Evolutionary conservation across 192 early-diverging fungal species (phyloP).

Genomic region (Umbelopsis vinacea): DNA sequence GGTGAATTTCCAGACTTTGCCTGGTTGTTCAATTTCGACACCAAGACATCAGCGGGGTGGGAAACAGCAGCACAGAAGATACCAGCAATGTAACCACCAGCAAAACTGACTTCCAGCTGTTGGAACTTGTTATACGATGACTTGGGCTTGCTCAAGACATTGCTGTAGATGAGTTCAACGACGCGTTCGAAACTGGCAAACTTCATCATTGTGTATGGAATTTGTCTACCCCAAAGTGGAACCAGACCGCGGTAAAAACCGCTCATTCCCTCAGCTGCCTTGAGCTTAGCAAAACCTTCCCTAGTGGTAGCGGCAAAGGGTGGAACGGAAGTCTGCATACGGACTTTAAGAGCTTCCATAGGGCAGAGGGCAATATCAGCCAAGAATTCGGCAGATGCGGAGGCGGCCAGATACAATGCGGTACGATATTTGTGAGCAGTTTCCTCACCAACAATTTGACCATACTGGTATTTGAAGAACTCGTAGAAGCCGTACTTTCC

Average conservation of each 20-base stretch:
- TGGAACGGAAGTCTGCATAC: conserved; percentile 80
- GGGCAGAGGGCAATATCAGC: conserved; percentile 87
- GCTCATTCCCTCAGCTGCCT: conserved; percentile 61
- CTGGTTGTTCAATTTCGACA: conserved; percentile 57
- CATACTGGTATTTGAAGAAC: conserved; percentile 82
- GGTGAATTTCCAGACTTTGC: conserved; percentile 17
- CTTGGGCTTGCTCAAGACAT: conserved; percentile 67
- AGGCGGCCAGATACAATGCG: conserved; percentile 69
- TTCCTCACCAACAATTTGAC: conserved; percentile 66
- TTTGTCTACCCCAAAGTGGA: conserved; percentile 82
- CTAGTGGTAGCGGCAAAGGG: conserved; percentile 73
- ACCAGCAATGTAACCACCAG: conserved; percentile 88
- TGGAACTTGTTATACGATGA: conserved; percentile 69
- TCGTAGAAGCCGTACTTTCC: conserved; percentile 94
- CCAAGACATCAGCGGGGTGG: conserved; percentile 88
- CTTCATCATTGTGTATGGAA: conserved; percentile 88
- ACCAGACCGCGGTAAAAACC: conserved; percentile 74
- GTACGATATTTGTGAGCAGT: conserved; percentile 77
- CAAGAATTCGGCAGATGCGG: conserved; percentile 80
- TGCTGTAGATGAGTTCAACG: conserved; percentile 69
- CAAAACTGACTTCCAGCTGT: conserved; percentile 78
- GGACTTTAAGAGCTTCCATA: conserved; percentile 85
- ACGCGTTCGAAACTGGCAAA: conserved; percentile 84
- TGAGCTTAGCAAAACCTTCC: conserved; percentile 67
- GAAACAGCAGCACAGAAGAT: conserved; percentile 88